Conservation (phyloP, 2,329 filamentous ascomycete genomes). For the Scleromitrula shiraiana region DNA sequence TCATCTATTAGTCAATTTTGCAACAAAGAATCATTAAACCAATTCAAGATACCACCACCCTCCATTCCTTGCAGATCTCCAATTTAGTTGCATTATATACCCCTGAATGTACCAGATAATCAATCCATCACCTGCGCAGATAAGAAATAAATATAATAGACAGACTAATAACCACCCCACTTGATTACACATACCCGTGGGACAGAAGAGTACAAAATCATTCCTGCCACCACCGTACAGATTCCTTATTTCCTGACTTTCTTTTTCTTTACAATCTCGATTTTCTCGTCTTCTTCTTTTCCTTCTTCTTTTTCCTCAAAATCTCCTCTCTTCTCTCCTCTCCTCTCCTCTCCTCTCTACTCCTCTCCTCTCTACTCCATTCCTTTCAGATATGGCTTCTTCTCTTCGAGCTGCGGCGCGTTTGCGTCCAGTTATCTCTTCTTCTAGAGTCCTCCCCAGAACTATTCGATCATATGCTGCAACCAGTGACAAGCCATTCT, state of each 20-base stretch:
- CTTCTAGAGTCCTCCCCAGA: constrained; percentile 13
- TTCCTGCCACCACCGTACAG: background rate
- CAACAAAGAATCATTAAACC: background rate
- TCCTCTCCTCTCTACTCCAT: background rate
- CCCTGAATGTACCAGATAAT: too few relatives aligned
- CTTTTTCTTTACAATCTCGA: background rate
- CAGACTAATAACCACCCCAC: too few relatives aligned
- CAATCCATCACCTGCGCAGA: too few relatives aligned
- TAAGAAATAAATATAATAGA: too few relatives aligned
- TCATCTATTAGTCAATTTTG: background rate
- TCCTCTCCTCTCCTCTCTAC: background rate
- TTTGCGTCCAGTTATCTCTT: constrained; percentile 22
- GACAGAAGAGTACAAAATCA: background rate
- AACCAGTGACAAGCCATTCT: constrained; percentile 23
- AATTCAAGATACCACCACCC: background rate
- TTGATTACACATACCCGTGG: background rate
- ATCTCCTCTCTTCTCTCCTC: background rate
- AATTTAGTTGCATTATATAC: background rate
- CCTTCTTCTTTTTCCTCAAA: background rate
- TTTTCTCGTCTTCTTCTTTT: background rate
- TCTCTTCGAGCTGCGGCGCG: constrained; percentile 27
- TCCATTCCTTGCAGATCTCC: background rate
- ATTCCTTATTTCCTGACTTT: background rate
- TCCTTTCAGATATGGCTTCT: constrained; percentile 18
- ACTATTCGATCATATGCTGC: constrained; percentile 18